Evolutionary conservation across 2,329 filamentous ascomycete genomes (phyloP).

Genomic region (Thelonectria discophora): DNA sequence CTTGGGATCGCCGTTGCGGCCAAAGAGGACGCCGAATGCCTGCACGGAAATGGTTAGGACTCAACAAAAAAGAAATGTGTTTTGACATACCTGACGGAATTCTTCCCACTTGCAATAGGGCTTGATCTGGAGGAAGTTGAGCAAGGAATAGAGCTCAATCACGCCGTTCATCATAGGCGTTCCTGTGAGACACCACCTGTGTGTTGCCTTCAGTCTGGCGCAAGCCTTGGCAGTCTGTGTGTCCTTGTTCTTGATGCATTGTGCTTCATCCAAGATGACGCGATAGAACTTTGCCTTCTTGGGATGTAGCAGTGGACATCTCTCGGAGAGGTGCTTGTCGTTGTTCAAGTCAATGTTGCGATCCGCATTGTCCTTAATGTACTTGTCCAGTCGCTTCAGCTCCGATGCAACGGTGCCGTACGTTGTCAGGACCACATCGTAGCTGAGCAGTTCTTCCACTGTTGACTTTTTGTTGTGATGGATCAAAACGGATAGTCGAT

Average conservation of each 20-base stretch:
- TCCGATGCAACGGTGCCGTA: conserved; percentile 77
- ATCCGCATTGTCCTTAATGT: conserved; percentile 58
- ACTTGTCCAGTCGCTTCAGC: conserved; percentile 69
- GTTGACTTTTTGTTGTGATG: conserved; percentile 75
- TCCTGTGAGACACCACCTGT: conserved; percentile 82
- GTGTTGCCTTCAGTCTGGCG: conserved; percentile 70
- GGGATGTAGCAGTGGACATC: conserved; percentile 68
- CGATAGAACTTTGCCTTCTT: conserved; percentile 74
- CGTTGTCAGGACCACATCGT: conserved; percentile 84
- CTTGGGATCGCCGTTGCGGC: conserved; percentile 57
- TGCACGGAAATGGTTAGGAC: conserved; percentile 31
- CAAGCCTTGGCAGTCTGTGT: conserved; percentile 78
- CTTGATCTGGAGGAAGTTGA: conserved; percentile 79
- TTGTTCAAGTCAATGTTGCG: conserved; percentile 48
- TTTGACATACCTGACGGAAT: conserved; percentile 65
- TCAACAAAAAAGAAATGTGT: too few relatives aligned
- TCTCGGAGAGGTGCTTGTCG: conserved; percentile 46
- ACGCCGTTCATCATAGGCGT: conserved; percentile 91
- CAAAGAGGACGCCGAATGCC: conserved; percentile 54
- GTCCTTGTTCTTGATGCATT: conserved; percentile 80
- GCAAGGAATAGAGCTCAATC: conserved; percentile 78
- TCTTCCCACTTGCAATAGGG: conserved; percentile 73
- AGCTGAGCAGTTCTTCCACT: conserved; percentile 67
- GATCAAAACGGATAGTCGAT: conserved; percentile 71
- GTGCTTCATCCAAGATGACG: conserved; percentile 86